These are phyloP conservation scores for Cutaneotrichosporon sp. DNA, from an alignment of 1,284 basidiomycete genomes.

Conservation along the genomic window DNA sequence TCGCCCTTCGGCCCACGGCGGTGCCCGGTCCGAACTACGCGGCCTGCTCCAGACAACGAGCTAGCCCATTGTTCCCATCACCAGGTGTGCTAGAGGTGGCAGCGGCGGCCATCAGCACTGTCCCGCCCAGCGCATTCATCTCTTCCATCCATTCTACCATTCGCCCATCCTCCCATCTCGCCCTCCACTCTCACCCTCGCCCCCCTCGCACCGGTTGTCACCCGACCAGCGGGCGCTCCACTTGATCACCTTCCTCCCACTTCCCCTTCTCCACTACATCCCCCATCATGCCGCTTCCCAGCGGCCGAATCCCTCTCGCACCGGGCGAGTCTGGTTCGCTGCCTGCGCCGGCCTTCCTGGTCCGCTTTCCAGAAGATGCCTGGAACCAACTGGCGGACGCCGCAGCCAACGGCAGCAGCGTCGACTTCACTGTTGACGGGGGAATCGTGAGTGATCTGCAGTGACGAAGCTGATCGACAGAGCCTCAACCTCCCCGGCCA, in stretches of 20 bases:
- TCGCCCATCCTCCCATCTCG: neutral
- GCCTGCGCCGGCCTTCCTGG: constrained; percentile 32
- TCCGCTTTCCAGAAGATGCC: constrained; percentile 43
- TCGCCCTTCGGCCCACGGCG: neutral
- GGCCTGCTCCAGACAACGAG: neutral
- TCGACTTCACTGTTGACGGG: constrained; percentile 31
- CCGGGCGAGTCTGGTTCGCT: constrained; percentile 8
- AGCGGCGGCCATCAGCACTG: constrained; percentile 6
- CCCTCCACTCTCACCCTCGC: neutral
- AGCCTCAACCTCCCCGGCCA: constrained; percentile 32
- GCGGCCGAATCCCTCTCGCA: constrained; percentile 27
- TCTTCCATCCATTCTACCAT: neutral
- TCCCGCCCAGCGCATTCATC: neutral
- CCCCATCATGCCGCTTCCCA: constrained; percentile 29
- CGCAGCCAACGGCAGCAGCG: constrained; percentile 15
- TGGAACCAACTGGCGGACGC: constrained; percentile 32
- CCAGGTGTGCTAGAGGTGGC: constrained; percentile 2
- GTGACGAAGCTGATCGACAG: constrained; percentile 21
- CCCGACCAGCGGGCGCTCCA: neutral
- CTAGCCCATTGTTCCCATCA: constrained; percentile 7
- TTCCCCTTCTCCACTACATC: neutral
- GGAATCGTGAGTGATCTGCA: constrained; percentile 29
- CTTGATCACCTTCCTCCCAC: neutral
- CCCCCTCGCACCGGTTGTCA: neutral
- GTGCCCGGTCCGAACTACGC: constrained; percentile 2